phyloP scores from a whole-genome alignment of 2,329 filamentous ascomycete genomes.

The Nothomitra cinnamomea region DNA sequence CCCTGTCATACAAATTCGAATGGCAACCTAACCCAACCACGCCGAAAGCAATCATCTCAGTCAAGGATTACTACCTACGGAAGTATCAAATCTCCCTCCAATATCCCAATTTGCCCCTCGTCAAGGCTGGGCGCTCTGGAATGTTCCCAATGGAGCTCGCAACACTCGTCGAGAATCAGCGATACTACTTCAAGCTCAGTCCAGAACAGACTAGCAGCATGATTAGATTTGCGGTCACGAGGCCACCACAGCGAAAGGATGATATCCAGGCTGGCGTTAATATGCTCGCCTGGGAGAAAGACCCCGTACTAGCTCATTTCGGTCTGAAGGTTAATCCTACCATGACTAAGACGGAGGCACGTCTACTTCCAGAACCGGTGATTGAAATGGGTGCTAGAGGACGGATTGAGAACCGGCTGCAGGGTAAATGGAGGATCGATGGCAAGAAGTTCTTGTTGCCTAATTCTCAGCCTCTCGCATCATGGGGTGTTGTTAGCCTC shows the following conservation, averaged over 20 bases:
- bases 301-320: conserved; percentile 55
- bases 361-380: conserved; percentile 51
- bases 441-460: conserved; percentile 57
- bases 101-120: conserved; percentile 34
- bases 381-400: conserved; percentile 45
- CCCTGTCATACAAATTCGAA: conserved; percentile 27
- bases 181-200: conserved; percentile 45
- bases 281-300: conserved; percentile 48
- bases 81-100: conserved; percentile 35
- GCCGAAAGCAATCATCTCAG: conserved; percentile 23
- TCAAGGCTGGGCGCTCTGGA: conserved; percentile 34
- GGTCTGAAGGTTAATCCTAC: conserved; percentile 49
- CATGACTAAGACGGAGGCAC: conserved; percentile 52
- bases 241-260: conserved; percentile 47
- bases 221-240: conserved; percentile 85
- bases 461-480: conserved; percentile 44
- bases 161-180: conserved; percentile 28
- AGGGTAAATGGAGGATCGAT: conserved; percentile 76
- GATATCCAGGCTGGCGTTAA: conserved; percentile 53
- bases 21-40: conserved; percentile 24
- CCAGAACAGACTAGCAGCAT: conserved; percentile 50
- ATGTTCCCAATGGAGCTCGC: conserved; percentile 47
- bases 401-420: conserved; percentile 40
- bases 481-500: conserved; percentile 62
- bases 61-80: conserved; percentile 39